These are phyloP conservation scores for Hanseniaspora gamundiae DNA, from an alignment of 1,139 yeast species.

Conservation along the genomic window DNA sequence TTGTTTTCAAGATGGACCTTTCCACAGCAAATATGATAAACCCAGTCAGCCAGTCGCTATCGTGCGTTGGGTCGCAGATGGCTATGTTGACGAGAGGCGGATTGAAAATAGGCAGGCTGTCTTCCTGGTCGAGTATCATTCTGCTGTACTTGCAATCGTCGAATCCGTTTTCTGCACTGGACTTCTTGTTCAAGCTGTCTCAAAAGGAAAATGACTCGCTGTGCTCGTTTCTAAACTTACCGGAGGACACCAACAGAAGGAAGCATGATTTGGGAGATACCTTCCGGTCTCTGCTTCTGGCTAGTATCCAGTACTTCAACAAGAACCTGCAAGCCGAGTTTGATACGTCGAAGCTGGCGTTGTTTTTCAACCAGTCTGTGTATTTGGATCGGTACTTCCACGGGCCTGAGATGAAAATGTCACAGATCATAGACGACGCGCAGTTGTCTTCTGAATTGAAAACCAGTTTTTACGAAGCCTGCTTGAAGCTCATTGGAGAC, in stretches of 20 bases:
- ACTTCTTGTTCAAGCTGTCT: constrained; percentile 1
- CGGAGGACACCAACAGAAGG: neutral
- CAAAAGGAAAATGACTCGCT: constrained; percentile 1
- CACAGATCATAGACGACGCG: constrained; percentile 20
- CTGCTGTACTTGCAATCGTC: constrained; percentile 21
- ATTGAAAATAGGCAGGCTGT: constrained; percentile 17
- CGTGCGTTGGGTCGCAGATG: neutral
- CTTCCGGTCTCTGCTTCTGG: constrained; percentile 1
- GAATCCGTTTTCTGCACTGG: constrained; percentile 26
- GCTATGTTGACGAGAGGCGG: constrained; percentile 3
- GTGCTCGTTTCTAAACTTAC: neutral
- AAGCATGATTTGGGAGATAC: constrained; percentile 3
- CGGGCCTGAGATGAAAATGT: neutral
- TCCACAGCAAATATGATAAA: neutral
- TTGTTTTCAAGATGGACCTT: neutral
- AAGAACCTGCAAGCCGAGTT: neutral
- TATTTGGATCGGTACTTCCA: neutral
- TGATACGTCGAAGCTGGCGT: neutral
- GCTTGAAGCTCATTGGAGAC: neutral
- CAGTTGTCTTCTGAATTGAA: constrained; percentile 34
- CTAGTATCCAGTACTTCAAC: neutral
- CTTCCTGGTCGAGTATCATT: constrained; percentile 23
- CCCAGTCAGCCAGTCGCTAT: neutral
- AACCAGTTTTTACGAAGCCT: neutral
- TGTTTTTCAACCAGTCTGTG: neutral